Evolutionary conservation across 306 rosid species (phyloP).

Genomic region (Rosa lucieae): DNA sequence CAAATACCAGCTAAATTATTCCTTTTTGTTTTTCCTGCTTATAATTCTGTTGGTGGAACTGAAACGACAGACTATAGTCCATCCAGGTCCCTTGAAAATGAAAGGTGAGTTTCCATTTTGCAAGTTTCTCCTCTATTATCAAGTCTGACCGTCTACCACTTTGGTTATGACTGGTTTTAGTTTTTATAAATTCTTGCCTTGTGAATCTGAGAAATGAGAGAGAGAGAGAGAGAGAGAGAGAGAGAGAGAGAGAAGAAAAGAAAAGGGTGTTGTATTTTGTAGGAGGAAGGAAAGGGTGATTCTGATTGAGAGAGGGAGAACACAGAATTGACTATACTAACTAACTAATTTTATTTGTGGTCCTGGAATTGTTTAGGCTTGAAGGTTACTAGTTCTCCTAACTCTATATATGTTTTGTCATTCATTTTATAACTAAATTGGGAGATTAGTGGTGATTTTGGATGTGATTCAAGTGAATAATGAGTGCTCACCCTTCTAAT

Average conservation of each 20-base stretch:
- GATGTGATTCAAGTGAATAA: background rate
- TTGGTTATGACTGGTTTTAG: background rate
- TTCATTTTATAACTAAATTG: background rate
- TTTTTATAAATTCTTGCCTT: background rate
- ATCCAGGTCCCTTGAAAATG: slow-evolving; percentile 57
- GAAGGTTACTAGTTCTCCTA: background rate
- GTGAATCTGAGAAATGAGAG: background rate
- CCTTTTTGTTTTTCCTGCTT: background rate
- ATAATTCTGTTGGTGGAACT: slow-evolving; percentile 25
- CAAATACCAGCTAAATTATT: slow-evolving; percentile 6
- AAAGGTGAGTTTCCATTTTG: slow-evolving; percentile 41
- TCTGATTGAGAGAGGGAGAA: background rate
- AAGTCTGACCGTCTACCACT: background rate
- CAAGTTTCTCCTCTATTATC: background rate
- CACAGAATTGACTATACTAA: background rate
- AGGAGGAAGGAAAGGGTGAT: background rate
- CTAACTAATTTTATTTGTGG: background rate
- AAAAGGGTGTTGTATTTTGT: background rate
- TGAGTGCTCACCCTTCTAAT: background rate
- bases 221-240: background rate
- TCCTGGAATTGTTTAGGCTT: background rate
- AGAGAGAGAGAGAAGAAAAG: no score
- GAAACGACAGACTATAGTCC: slow-evolving; percentile 69
- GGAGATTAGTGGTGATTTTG: background rate
- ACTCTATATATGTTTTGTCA: background rate